A percentile compares a stretch with the other conserved stretches of the same genome.
Evolutionary conservation across 225 moss, liverwort and hornwort species (phyloP).

Genomic region (Polytrichum commune): DNA sequence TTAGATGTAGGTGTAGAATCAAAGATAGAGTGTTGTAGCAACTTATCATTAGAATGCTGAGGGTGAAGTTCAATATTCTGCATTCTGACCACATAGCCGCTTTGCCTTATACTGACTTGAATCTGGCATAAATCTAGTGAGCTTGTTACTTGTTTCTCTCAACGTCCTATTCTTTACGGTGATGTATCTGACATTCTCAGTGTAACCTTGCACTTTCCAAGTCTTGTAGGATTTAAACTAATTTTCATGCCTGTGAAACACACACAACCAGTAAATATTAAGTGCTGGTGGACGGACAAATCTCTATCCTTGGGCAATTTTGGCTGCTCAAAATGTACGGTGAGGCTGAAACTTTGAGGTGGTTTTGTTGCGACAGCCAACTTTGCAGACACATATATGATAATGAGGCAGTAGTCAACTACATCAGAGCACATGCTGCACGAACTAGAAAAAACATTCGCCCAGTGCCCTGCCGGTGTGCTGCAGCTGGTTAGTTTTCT

Average conservation of each 20-base stretch:
- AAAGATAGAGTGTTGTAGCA: no score
- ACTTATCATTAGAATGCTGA: no score
- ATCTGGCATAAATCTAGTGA: no score
- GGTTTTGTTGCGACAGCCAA: constrained; percentile 36
- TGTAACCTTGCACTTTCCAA: background rate
- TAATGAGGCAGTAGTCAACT: constrained; percentile 29
- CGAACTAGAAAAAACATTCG: constrained; percentile 17
- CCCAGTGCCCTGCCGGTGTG: constrained; percentile 34
- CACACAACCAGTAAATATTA: no score
- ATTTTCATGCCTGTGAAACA: no score
- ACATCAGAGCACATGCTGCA: constrained; percentile 22
- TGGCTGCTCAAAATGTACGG: background rate
- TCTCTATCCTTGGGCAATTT: background rate
- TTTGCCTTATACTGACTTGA: no score
- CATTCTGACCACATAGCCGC: no score
- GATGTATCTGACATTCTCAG: background rate
- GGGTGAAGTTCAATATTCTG: no score
- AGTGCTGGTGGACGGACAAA: background rate
- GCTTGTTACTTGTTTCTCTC: no score
- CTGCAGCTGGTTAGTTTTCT: constrained; percentile 46
- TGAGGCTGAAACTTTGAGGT: constrained; percentile 13
- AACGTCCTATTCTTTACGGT: no score
- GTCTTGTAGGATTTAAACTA: no score
- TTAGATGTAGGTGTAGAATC: no score
- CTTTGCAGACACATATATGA: constrained; percentile 51